Percentiles rank a stretch among this genome's conserved stretches.
Conservation (phyloP, 2,329 filamentous ascomycete genomes). For the Aspergillus sp. region DNA sequence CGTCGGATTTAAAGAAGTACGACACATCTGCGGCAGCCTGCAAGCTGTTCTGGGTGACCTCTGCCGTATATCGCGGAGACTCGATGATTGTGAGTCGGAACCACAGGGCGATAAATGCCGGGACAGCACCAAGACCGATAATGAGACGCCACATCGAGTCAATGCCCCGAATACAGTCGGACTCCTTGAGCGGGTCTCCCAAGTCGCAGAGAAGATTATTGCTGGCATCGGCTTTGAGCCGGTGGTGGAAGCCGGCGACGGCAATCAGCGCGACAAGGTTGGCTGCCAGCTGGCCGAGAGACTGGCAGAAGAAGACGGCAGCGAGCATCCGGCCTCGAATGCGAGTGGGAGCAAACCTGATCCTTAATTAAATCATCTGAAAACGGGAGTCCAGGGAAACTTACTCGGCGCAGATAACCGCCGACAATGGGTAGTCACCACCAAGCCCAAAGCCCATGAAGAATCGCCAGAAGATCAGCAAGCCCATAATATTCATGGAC, state of each 20-base stretch:
- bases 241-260: slow-evolving; percentile 60
- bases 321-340: slow-evolving; percentile 77
- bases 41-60: slow-evolving; percentile 43
- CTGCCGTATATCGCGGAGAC: slow-evolving; percentile 62
- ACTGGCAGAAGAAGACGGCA: slow-evolving; percentile 81
- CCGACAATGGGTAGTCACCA: slow-evolving; percentile 65
- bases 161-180: slow-evolving; percentile 29
- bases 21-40: slow-evolving; percentile 17
- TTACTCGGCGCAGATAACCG: slow-evolving; percentile 62
- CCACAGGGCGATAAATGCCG: slow-evolving; percentile 61
- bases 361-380: no score
- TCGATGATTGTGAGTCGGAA: slow-evolving; percentile 65
- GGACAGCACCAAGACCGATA: slow-evolving; percentile 61
- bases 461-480: slow-evolving; percentile 44
- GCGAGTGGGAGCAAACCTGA: slow-evolving; percentile 39
- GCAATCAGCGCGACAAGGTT: slow-evolving; percentile 74
- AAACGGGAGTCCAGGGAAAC: no score
- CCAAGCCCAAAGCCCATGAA: slow-evolving; percentile 55
- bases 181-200: no score
- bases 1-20: slow-evolving; percentile 9
- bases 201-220: no score
- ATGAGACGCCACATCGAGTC: slow-evolving; percentile 65
- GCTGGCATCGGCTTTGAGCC: neutral
- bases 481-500: slow-evolving; percentile 39
- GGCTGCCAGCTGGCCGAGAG: slow-evolving; percentile 72